Base-by-base conservation (phyloP, 345 rosid species). In the Rhizophora apiculata region DNA sequence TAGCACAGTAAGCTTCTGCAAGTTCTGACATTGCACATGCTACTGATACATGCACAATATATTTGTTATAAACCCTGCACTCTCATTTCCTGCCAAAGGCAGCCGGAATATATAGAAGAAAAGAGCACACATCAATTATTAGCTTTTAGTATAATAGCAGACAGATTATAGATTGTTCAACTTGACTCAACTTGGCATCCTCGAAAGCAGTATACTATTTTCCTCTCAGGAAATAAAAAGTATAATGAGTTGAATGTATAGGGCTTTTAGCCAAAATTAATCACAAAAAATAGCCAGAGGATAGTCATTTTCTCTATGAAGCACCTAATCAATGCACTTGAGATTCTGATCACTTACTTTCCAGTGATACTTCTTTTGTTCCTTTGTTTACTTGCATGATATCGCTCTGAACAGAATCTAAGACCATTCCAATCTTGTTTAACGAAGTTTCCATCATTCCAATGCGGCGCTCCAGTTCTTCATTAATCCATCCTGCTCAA, bases 341-440 rank as follows among this genome's bases (percentile, higher is more conserved):
- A 48, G 48, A 69, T 55, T 74, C 16, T 57, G 52, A 80, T 48
- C 30, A 81, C 88, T 82, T 72, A 92, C 97, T 79, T 75, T 84
- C 94, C 31, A 86, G 74, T 62, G 76, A 74, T 21, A 88, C 74
- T 81, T 92, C 85, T 76, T 86, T 92, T 62, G 89, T 85, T 84
- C 92, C 91, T 78, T 79, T 84, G 68, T 82, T 86, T 68, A 79
- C 83, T 78, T 88, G 97, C 83, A 89, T 85, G 63, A 92, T 70
- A 80, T 92, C 94, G 70, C 80, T 80, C 84, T 89, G 92, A 74
- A 89, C 74, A 30, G 97, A 85, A 76, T 85, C 96, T 74, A 89
- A 64, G 72, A 85, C 82, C 82, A 86, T 92, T 51, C 89, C 88
- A 69, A 83, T 76, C 81, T 85, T 88, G 77, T 74, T 92, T 56